Evolutionary conservation across 306 rosid species (phyloP), one percentile per base, ranked within the genome.

Genomic region (Vigna trinervia): DNA sequence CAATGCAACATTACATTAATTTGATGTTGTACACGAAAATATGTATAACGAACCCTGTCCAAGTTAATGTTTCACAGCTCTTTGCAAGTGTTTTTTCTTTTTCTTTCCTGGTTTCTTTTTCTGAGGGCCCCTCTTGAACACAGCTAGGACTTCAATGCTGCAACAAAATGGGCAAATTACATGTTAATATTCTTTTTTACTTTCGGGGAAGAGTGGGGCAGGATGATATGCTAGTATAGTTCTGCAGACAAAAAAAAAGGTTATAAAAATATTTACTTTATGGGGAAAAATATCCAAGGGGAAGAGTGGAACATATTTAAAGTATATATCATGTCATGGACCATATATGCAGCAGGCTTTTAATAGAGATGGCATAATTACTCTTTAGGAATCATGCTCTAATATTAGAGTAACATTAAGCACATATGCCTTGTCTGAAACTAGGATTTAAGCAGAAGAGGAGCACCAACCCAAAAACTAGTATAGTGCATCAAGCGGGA

Each of bases 91-190:
- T 70, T 89, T 93, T 84, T 94, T 91, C 91, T 88, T 86, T 85
- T 88, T 91, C 85, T 85, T 88, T 53, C 87, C 90, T 17, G 82
- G 39, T 84, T 92, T 92, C 88, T 83, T 92, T 84, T 87, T 88
- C 76, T 76, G 89, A 58, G 79, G 76, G 59, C 86, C 90, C 78
- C 96, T 88, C 88, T 89, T 87, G 89, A 92, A 89, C 79, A 88
- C 89, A 22, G 94, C 97, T 77, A 94, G 89, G 83, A 90, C 88
- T 89, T 92, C 97, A 48, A 89, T 84, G 82, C 96, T 90, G 90
- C 89, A 89, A 60, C 56, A 85, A 78, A 30, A 74, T 75, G 41
- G 17, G 69, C 45, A 79, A 67, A 59, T 32, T 71, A 50, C 19
- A 80, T 59, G 51, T 81, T 60, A 76, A 53, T 67, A 67, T 38